Percentiles rank a stretch among this genome's conserved stretches.
phyloP scores from a whole-genome alignment of 352 stramenopile species.

The Elongisporangium senticosum region DNA sequence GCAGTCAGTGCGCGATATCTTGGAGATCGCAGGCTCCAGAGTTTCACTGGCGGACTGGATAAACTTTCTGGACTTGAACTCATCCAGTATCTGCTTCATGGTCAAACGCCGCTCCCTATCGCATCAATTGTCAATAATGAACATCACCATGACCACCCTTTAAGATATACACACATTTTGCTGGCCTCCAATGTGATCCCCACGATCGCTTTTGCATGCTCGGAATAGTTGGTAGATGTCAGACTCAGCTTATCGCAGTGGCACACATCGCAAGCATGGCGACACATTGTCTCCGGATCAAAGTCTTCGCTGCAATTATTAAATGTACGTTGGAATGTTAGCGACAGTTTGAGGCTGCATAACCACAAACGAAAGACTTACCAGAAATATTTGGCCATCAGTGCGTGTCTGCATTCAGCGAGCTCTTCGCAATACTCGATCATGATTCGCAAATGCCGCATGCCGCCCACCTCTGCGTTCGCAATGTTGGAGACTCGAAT shows the following conservation, averaged over 20 bases:
- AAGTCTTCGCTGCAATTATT: conserved; percentile 27
- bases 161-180: conserved; percentile 24
- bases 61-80: conserved; percentile 51
- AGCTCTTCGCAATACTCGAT: conserved; percentile 51
- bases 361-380: conserved; percentile 9
- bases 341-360: background rate
- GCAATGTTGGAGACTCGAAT: conserved; percentile 65
- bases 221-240: conserved; percentile 27
- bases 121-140: conserved; percentile 2
- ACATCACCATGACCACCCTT: background rate
- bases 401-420: conserved; percentile 29
- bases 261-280: conserved; percentile 45
- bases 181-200: conserved; percentile 39
- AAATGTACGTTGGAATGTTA: background rate
- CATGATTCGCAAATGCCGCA: conserved; percentile 60
- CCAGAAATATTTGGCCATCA: conserved; percentile 57
- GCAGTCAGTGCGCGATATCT: conserved; percentile 29
- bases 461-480: conserved; percentile 50
- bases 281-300: conserved; percentile 29
- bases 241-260: conserved; percentile 17
- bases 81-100: conserved; percentile 67
- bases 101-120: conserved; percentile 53
- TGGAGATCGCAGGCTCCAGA: conserved; percentile 30
- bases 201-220: conserved; percentile 51
- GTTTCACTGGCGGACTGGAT: conserved; percentile 21